These are phyloP conservation scores for Phycomyces nitens DNA, from an alignment of 192 early-diverging fungal genomes.

Conservation along the genomic window DNA sequence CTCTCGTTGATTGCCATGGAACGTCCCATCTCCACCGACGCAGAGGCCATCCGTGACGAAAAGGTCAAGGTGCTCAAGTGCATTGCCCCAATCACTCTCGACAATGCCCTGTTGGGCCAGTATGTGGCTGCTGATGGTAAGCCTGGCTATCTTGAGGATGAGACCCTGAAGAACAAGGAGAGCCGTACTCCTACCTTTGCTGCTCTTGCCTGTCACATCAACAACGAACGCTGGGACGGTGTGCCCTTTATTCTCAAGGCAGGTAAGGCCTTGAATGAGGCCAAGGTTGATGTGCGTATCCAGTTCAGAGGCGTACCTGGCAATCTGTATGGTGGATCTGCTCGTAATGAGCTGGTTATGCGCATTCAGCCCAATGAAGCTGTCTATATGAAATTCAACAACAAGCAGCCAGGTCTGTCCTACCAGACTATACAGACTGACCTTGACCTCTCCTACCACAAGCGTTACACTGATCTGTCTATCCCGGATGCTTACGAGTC, in stretches of 20 bases:
- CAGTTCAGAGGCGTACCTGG: constrained; percentile 87
- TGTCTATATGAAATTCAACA: constrained; percentile 94
- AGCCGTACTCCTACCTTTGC: constrained; percentile 93
- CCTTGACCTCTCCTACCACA: constrained; percentile 89
- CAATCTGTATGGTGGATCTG: constrained; percentile 64
- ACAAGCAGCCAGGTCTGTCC: constrained; percentile 90
- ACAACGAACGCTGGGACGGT: constrained; percentile 93
- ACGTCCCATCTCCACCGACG: constrained; percentile 74
- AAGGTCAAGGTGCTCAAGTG: constrained; percentile 86
- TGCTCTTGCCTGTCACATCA: constrained; percentile 77
- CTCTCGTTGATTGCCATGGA: constrained; percentile 92
- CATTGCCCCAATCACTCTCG: constrained; percentile 71
- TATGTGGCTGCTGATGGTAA: constrained; percentile 79
- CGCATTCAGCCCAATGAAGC: constrained; percentile 94
- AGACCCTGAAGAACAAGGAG: constrained; percentile 74
- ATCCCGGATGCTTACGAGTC: constrained; percentile 98
- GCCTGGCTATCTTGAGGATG: constrained; percentile 90
- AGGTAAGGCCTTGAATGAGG: constrained; percentile 87
- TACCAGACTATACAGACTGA: constrained; percentile 87
- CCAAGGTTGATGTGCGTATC: constrained; percentile 88
- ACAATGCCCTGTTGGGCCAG: constrained; percentile 89
- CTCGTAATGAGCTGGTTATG: constrained; percentile 93
- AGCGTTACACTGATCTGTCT: constrained; percentile 79
- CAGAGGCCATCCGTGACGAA: constrained; percentile 89
- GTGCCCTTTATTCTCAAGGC: constrained; percentile 86